Evolutionary conservation across 1,139 yeast genomes (phyloP), one percentile per base, ranked within the genome.

Genomic region (Chernovozyma aurita): DNA sequence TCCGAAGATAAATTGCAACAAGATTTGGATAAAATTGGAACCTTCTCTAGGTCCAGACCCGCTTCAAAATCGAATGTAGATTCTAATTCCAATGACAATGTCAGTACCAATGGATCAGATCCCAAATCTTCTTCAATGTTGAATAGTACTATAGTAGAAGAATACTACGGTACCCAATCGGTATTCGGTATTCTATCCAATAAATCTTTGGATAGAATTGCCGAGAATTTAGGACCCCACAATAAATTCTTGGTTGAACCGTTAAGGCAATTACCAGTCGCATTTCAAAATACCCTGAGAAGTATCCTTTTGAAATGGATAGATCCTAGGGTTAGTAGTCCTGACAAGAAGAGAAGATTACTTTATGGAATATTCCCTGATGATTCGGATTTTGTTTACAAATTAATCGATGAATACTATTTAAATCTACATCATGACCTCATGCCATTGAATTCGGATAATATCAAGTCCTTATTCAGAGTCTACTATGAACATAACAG

Each of bases 121-220:
- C 9, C 22, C 22, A 20, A 20, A 20, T 20, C 22, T 20, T 20
- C 22, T 7, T 7, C 6, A 20, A 7, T 20, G 9, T 6, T 20
- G 8, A 9, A 20, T 9, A 7, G 8, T 20, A 20, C 9, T 7
- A 7, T 9, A 9, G 22, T 20, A 9, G 22, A 51, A 21, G 42
- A 48, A 17, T 67, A 56, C 38, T 56, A 63, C 28, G 73, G 72
- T 8, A 49, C 66, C 18, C 74, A 68, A 43, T 65, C 72, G 15
- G 54, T 65, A 32, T 41, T 65, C 39, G 55, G 65, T 18, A 61
- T 67, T 12, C 61, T 65, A 36, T 63, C 71, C 7, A 52, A 52
- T 13, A 59, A 60, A 33, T 64, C 70, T 4, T 42, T 66, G 41
- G 53, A 49, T 20, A 65, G 68, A 64, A 62, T 68, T 28, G 53